Conservation (phyloP, 441 rosid species). For the Gossypium schwendimanii region DNA sequence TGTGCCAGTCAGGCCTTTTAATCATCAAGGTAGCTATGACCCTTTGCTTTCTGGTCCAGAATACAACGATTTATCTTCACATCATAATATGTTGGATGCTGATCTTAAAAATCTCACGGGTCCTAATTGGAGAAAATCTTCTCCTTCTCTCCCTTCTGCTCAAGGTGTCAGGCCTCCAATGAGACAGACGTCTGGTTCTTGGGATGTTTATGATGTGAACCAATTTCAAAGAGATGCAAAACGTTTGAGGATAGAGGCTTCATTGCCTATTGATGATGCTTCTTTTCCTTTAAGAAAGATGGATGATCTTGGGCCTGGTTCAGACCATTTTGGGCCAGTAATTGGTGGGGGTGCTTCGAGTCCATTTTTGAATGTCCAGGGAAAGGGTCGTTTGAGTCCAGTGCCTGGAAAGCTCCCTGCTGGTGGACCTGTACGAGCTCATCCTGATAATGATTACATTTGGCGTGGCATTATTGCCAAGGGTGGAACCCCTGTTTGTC, state of each 20-base stretch:
- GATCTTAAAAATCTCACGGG: constrained; percentile 28
- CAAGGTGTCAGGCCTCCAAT: constrained; percentile 49
- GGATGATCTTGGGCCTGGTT: constrained; percentile 42
- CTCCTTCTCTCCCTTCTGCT: constrained; percentile 58
- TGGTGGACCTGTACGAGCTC: constrained; percentile 29
- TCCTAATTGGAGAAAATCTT: constrained; percentile 58
- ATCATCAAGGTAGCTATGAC: constrained; percentile 35
- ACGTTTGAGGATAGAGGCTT: constrained; percentile 58
- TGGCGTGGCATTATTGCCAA: constrained; percentile 77
- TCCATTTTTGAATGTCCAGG: constrained; percentile 30
- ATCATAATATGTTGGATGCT: constrained; percentile 28
- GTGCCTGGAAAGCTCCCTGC: constrained; percentile 26
- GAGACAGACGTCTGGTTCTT: constrained; percentile 48
- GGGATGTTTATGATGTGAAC: constrained; percentile 69
- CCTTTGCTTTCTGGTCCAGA: constrained; percentile 42
- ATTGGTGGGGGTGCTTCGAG: constrained; percentile 31
- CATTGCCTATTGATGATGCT: constrained; percentile 37
- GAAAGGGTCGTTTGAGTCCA: constrained; percentile 42
- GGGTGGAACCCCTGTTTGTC: constrained; percentile 74
- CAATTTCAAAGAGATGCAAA: constrained; percentile 59
- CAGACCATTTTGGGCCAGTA: constrained; percentile 39
- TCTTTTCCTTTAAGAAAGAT: constrained; percentile 42
- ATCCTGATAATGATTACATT: constrained; percentile 43
- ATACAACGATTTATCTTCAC: constrained; percentile 34
- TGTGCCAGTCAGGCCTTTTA: constrained; percentile 24